Evolutionary conservation across 306 rosid genomes (phyloP).

Genomic region (Trichosanthes truncata): DNA sequence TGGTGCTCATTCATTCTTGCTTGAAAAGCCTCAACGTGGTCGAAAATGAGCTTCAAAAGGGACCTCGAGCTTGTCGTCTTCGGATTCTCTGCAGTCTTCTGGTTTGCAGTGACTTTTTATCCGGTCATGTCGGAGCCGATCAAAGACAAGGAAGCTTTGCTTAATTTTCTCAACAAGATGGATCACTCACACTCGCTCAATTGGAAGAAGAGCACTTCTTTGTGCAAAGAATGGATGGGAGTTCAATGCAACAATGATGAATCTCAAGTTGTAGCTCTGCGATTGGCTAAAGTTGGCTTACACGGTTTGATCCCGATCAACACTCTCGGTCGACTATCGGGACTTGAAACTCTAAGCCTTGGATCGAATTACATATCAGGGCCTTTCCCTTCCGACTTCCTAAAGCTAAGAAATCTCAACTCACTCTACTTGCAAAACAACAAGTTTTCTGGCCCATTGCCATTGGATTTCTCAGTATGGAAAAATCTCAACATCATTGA

Average conservation of each 20-base stretch:
- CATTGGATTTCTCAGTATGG: slow-evolving; percentile 72
- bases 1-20: not conserved
- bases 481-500: slow-evolving; percentile 48
- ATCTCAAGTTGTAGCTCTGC: slow-evolving; percentile 44
- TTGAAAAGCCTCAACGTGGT: not conserved
- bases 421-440: slow-evolving; percentile 57
- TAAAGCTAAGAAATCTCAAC: slow-evolving; percentile 44
- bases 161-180: slow-evolving; percentile 51
- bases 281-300: slow-evolving; percentile 62
- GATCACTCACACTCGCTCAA: slow-evolving; percentile 44
- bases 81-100: slow-evolving; percentile 14
- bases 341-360: slow-evolving; percentile 52
- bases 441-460: slow-evolving; percentile 70
- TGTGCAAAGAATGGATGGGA: slow-evolving; percentile 76
- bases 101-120: slow-evolving; percentile 22
- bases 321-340: slow-evolving; percentile 61
- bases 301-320: slow-evolving; percentile 56
- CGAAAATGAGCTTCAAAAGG: slow-evolving; percentile 39
- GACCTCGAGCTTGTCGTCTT: slow-evolving; percentile 13
- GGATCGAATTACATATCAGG: slow-evolving; percentile 61
- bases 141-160: slow-evolving; percentile 70
- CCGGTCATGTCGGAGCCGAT: slow-evolving; percentile 37
- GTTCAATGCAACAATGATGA: slow-evolving; percentile 44
- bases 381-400: slow-evolving; percentile 70
- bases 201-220: slow-evolving; percentile 49